phyloP scores from a whole-genome alignment of 495 filamentous ascomycete species.

The Trichoderma asperelloides region DNA sequence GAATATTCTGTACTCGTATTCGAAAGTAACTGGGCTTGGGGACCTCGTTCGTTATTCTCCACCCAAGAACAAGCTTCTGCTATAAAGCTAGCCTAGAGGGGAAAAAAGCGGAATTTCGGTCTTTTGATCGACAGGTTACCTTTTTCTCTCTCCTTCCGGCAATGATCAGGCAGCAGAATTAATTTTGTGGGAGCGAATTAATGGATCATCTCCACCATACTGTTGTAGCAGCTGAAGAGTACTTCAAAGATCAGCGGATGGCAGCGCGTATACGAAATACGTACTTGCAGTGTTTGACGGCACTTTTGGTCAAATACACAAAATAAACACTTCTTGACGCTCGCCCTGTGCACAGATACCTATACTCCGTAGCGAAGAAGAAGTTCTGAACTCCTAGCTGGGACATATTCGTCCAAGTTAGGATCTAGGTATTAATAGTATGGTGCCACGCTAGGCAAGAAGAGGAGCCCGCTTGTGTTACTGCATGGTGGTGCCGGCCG shows the following conservation, averaged over 20 bases:
- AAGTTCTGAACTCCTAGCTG: neutral
- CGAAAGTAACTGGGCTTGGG: too few relatives aligned
- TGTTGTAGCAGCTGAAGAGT: neutral
- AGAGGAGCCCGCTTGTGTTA: neutral
- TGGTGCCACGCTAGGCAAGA: neutral
- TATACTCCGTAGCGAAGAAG: neutral
- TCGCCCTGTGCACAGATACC: neutral
- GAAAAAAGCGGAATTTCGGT: neutral
- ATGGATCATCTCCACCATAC: neutral
- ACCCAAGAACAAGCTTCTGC: neutral
- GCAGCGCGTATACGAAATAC: neutral
- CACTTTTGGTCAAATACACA: neutral
- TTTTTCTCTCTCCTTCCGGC: neutral
- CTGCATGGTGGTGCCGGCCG: neutral
- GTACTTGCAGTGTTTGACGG: neutral
- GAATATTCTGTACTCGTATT: neutral
- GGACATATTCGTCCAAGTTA: neutral
- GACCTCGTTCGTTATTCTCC: neutral
- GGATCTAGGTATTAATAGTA: neutral
- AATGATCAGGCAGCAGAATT: slow-evolving; percentile 7
- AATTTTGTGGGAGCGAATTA: neutral
- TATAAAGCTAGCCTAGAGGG: neutral
- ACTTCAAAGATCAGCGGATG: neutral
- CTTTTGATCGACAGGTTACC: neutral
- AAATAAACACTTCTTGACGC: neutral